phyloP scores from a whole-genome alignment of 2,329 filamentous ascomycete species.

The Neofusicoccum kwambonambiense region DNA sequence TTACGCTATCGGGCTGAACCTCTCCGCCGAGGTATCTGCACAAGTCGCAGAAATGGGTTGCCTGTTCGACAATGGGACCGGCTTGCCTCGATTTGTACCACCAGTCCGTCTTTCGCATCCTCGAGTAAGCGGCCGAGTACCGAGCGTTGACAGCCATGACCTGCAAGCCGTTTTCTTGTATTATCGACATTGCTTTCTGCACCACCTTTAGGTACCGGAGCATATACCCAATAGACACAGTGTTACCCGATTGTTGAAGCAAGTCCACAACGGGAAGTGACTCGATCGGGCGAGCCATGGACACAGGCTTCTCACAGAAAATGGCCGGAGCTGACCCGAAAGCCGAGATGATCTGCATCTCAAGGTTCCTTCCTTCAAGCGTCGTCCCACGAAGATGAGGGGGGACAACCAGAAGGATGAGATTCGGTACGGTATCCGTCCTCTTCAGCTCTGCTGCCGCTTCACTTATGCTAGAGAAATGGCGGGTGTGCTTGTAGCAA shows the following conservation, averaged over 20 bases:
- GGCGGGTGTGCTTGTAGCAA: neutral
- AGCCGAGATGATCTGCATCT: neutral
- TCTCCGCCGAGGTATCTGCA: neutral
- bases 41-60: neutral
- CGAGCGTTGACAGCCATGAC: neutral
- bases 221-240: neutral
- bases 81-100: neutral
- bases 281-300: neutral
- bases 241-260: neutral
- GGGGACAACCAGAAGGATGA: neutral
- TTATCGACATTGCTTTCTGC: neutral
- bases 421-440: neutral
- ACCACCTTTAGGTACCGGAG: neutral
- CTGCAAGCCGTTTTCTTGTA: neutral
- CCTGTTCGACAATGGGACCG: neutral
- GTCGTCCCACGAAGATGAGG: neutral
- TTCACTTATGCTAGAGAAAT: neutral
- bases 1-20: neutral
- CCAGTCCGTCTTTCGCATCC: neutral
- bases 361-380: neutral
- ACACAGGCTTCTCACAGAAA: neutral
- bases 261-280: neutral
- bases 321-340: neutral
- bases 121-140: neutral
- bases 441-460: neutral